These are phyloP conservation scores for Jaminaea rosea DNA, from an alignment of 1,284 basidiomycete genomes.

Conservation along the genomic window DNA sequence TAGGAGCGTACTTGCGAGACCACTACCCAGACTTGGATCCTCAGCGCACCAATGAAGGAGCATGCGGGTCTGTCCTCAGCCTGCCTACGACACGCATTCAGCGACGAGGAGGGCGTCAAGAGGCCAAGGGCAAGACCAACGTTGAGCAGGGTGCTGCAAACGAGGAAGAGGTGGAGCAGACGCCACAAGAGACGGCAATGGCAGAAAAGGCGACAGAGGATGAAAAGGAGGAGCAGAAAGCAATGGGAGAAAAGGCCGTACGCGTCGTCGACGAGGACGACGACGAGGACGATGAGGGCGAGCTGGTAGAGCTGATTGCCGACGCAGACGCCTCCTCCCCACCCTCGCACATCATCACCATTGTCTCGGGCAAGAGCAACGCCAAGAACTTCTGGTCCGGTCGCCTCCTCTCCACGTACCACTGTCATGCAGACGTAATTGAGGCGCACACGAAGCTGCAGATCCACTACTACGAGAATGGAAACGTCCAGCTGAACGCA, in stretches of 20 bases:
- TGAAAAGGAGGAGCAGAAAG: background rate
- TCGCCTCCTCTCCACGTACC: background rate
- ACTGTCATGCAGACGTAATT: slow-evolving; percentile 25
- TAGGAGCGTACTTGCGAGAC: slow-evolving; percentile 28
- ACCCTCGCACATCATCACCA: slow-evolving; percentile 22
- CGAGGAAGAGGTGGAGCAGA: background rate
- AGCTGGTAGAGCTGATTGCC: slow-evolving; percentile 1
- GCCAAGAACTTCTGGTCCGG: slow-evolving; percentile 42
- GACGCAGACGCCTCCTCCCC: background rate
- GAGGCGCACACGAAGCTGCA: slow-evolving; percentile 12
- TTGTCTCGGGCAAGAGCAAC: slow-evolving; percentile 42
- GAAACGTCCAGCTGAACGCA: slow-evolving; percentile 40
- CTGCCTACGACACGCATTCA: background rate
- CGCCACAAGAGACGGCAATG: background rate
- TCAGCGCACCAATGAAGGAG: slow-evolving; percentile 3
- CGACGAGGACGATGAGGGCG: slow-evolving; percentile 4
- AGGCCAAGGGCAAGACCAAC: slow-evolving; percentile 4
- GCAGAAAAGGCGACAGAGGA: background rate
- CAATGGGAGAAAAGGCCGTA: slow-evolving; percentile 9
- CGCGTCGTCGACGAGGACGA: slow-evolving; percentile 3
- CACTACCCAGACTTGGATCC: slow-evolving; percentile 26
- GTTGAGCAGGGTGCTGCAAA: slow-evolving; percentile 3
- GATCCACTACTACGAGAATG: slow-evolving; percentile 46
- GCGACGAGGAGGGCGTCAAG: background rate
- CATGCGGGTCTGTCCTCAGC: slow-evolving; percentile 9